These are phyloP conservation scores for Carex myosuroides DNA, from an alignment of 176 grass and related monocot species.

Conservation along the genomic window DNA sequence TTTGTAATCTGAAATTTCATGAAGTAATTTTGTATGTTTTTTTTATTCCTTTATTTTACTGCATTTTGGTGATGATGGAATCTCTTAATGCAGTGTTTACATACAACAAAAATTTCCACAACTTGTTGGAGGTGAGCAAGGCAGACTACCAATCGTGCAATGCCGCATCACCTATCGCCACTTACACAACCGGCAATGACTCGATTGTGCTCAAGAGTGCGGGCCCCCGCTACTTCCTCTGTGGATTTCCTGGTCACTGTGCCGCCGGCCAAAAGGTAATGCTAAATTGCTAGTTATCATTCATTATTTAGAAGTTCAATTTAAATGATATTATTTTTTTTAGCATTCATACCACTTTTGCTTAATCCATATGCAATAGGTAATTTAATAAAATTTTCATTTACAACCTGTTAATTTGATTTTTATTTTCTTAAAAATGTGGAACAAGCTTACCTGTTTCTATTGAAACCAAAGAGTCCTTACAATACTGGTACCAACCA, in stretches of 20 bases:
- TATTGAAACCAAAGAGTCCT: too few relatives aligned
- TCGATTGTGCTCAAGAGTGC: constrained; percentile 51
- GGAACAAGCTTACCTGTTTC: too few relatives aligned
- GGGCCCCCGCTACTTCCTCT: constrained; percentile 79
- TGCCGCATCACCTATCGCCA: constrained; percentile 36
- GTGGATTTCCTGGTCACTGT: constrained; percentile 68
- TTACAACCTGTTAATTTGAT: neutral
- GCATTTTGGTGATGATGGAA: neutral
- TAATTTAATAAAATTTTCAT: neutral
- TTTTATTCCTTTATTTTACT: neutral
- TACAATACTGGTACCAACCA: too few relatives aligned
- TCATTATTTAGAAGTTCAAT: neutral
- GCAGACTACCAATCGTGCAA: constrained; percentile 52
- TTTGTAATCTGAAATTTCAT: neutral
- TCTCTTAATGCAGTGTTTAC: constrained; percentile 50
- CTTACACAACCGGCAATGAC: constrained; percentile 73
- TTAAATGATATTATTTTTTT: neutral
- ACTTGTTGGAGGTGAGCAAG: constrained; percentile 77
- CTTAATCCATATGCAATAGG: too few relatives aligned
- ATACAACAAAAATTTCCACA: constrained; percentile 80
- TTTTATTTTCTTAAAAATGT: neutral
- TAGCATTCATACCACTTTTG: neutral
- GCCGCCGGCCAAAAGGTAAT: constrained; percentile 65
- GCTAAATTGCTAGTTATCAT: constrained; percentile 6
- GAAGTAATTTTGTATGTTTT: neutral